phyloP scores from a whole-genome alignment of 1,139 yeast species.

The Yamadazyma membranifaciens region DNA sequence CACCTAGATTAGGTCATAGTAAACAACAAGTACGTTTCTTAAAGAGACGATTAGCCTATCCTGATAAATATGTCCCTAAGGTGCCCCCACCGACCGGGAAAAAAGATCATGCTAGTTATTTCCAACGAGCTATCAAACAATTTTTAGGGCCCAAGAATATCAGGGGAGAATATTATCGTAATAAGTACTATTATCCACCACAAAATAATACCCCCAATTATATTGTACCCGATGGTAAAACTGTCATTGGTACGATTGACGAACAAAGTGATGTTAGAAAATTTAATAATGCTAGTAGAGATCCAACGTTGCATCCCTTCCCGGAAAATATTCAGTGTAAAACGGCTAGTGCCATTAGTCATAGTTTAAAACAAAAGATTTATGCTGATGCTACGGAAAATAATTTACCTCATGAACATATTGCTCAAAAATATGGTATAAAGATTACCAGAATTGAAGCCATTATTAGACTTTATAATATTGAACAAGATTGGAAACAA shows the following conservation, averaged over 20 bases:
- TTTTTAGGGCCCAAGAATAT: slow-evolving; percentile 83
- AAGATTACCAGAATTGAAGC: slow-evolving; percentile 89
- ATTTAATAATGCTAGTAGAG: slow-evolving; percentile 19
- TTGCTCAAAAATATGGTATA: slow-evolving; percentile 77
- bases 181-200: slow-evolving; percentile 74
- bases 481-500: slow-evolving; percentile 61
- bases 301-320: slow-evolving; percentile 64
- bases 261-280: slow-evolving; percentile 15
- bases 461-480: slow-evolving; percentile 59
- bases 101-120: slow-evolving; percentile 31
- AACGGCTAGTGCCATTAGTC: slow-evolving; percentile 62
- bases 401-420: slow-evolving; percentile 62
- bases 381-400: slow-evolving; percentile 53
- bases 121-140: slow-evolving; percentile 35
- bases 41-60: slow-evolving; percentile 30
- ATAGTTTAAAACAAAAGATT: slow-evolving; percentile 58
- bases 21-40: slow-evolving; percentile 19
- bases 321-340: slow-evolving; percentile 69
- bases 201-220: slow-evolving; percentile 74
- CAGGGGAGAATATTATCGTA: slow-evolving; percentile 77
- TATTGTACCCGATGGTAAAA: slow-evolving; percentile 58
- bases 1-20: slow-evolving; percentile 1
- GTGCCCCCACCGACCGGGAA: slow-evolving; percentile 25
- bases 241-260: slow-evolving; percentile 22
- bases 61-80: slow-evolving; percentile 23